Conservation (phyloP, 306 rosid species). For the Gillenia trifoliata region DNA sequence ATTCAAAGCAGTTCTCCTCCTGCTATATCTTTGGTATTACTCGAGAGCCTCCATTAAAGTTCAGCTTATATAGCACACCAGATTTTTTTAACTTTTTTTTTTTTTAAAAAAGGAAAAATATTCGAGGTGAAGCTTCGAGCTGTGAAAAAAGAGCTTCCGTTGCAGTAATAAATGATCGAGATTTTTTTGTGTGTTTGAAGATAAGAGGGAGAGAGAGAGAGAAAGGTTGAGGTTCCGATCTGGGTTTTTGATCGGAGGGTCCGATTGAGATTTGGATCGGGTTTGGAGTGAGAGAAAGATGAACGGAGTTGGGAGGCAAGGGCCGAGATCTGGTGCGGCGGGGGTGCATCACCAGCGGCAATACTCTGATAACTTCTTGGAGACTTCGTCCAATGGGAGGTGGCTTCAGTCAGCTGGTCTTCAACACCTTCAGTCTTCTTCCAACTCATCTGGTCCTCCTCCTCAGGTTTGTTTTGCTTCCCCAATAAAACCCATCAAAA, state of each 20-base stretch:
- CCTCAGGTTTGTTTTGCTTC: slow-evolving; percentile 45
- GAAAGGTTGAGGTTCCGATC: slow-evolving; percentile 9
- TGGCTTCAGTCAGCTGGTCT: slow-evolving; percentile 99
- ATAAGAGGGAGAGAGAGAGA: background rate
- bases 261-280: slow-evolving; percentile 16
- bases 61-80: background rate
- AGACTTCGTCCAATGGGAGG: slow-evolving; percentile 49
- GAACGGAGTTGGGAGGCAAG: slow-evolving; percentile 84
- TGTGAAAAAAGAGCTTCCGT: background rate
- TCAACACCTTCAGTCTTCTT: slow-evolving; percentile 70
- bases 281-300: slow-evolving; percentile 23
- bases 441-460: slow-evolving; percentile 47
- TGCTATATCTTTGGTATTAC: slow-evolving; percentile 48
- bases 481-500: background rate
- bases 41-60: slow-evolving; percentile 24
- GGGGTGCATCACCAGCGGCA: slow-evolving; percentile 90
- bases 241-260: background rate
- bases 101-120: background rate
- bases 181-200: background rate
- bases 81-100: too few relatives aligned
- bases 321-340: slow-evolving; percentile 82
- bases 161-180: background rate
- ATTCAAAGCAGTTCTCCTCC: slow-evolving; percentile 33
- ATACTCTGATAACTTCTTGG: slow-evolving; percentile 73
- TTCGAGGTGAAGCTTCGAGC: background rate